Percentiles rank a stretch among this genome's conserved stretches.
Conservation (phyloP, 805 yeast species). For the Starmerella vaccinii region DNA sequence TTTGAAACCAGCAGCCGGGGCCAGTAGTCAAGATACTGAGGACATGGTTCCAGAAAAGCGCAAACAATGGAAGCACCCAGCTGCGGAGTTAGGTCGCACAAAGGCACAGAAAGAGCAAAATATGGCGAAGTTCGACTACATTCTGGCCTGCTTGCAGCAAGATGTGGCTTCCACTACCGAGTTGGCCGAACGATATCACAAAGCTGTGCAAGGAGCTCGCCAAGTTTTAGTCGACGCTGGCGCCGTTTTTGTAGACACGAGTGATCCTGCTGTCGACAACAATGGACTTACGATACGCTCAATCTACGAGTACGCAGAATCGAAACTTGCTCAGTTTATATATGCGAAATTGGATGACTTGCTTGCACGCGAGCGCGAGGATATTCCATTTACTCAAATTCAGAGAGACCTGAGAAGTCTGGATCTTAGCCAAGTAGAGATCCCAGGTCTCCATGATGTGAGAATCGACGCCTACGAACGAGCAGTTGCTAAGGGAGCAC, state of each 20-base stretch:
- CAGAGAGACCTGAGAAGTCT: constrained; percentile 26
- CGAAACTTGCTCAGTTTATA: constrained; percentile 52
- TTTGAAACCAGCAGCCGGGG: background rate
- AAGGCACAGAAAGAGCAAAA: constrained; percentile 9
- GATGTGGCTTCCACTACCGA: constrained; percentile 14
- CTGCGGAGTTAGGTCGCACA: constrained; percentile 4
- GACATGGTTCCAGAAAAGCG: background rate
- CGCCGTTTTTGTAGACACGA: constrained; percentile 6
- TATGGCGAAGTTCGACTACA: constrained; percentile 19
- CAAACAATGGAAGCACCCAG: constrained; percentile 4
- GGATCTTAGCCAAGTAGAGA: constrained; percentile 37
- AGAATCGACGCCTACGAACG: constrained; percentile 25
- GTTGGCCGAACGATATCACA: constrained; percentile 18
- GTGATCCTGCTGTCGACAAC: background rate
- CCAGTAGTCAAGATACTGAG: background rate
- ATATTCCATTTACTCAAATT: constrained; percentile 18
- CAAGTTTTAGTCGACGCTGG: constrained; percentile 9
- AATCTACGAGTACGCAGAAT: constrained; percentile 61
- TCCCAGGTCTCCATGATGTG: constrained; percentile 28
- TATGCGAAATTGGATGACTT: constrained; percentile 43
- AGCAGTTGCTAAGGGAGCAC: constrained; percentile 38
- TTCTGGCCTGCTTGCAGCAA: constrained; percentile 17
- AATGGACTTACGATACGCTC: constrained; percentile 4
- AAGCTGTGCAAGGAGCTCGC: constrained; percentile 6
- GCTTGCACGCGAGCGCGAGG: constrained; percentile 15